Evolutionary conservation across 108 stramenopile species (phyloP), one percentile per base, ranked within the genome.

Genomic region (Stephanodiscus triporus): DNA sequence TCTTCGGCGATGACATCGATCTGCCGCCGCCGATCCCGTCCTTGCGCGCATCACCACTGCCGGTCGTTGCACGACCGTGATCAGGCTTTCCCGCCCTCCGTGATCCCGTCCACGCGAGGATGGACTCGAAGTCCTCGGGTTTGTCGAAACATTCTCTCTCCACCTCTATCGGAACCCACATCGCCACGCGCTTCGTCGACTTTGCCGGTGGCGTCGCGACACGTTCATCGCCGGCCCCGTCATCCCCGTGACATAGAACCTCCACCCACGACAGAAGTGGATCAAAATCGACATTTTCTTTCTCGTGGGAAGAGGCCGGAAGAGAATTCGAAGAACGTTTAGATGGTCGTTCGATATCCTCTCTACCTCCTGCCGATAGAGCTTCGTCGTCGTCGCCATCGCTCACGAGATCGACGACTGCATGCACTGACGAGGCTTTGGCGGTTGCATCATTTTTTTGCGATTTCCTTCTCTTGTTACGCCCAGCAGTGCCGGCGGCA

Each of bases 91-190:
- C 48, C 48, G 20, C 10, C 17, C 56, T 47, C 48, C 24, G 66
- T 32, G 19, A 20, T 59, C 29, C 66, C 27, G 40, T 27, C 47
- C 42, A 68, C 55, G 76, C 78, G 78, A 68, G 66, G 57, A 78
- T 43, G n/a, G 51, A 23, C 70, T 91, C 91, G 0, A 87, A 82
- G 1, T 57, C 22, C 22, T 69, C 42, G 2, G 91, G 88, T 60
- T 64, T 38, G 58, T 91, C 85, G 26, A 85, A 64, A 29, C 58
- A 47, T 69, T 68, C 51, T n/a, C 68, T 32, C 34, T 73, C 66
- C 9, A 62, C 66, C 49, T 55, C 20, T 23, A 82, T 79, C 20
- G 77, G 24, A 3, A 73, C 66, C 81, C 81, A 82, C 45, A 20
- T 67, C 24, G 72, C 72, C 7, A 26, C 57, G 22, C 14, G 42